These are phyloP conservation scores for Fusarium liriodendri DNA, from an alignment of 2,329 filamentous ascomycete species.

Conservation along the genomic window DNA sequence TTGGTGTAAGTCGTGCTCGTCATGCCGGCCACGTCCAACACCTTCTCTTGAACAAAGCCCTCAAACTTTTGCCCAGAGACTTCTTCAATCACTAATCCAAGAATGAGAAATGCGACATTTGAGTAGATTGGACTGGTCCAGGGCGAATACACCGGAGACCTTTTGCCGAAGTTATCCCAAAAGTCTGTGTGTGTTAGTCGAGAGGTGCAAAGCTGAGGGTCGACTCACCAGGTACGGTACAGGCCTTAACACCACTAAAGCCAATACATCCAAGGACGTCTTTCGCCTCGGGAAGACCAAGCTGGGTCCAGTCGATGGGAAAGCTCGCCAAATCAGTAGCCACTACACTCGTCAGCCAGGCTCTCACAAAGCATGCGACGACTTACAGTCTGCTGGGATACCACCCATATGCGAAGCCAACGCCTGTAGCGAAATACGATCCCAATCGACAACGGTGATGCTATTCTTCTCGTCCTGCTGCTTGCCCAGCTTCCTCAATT, in stretches of 20 bases:
- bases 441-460: slow-evolving; percentile 1
- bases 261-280: background rate
- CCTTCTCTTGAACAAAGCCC: slow-evolving; percentile 6
- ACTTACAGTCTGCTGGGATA: slow-evolving; percentile 9
- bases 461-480: slow-evolving; percentile 1
- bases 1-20: slow-evolving; percentile 11
- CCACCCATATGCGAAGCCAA: slow-evolving; percentile 20
- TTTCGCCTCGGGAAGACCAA: background rate
- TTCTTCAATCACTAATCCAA: slow-evolving; percentile 8
- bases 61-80: background rate
- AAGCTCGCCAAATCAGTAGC: slow-evolving; percentile 12
- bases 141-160: background rate
- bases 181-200: background rate
- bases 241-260: background rate
- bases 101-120: background rate
- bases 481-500: slow-evolving; percentile 1
- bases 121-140: slow-evolving; percentile 10
- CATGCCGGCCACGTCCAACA: slow-evolving; percentile 17
- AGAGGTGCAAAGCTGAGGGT: accelerated
- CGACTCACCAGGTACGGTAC: background rate
- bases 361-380: too few relatives aligned
- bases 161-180: slow-evolving; percentile 21
- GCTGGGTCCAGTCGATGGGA: background rate
- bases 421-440: background rate
- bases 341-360: background rate